Conservation (phyloP, 1,284 basidiomycete species). For the Spongispora temasekensis region DNA sequence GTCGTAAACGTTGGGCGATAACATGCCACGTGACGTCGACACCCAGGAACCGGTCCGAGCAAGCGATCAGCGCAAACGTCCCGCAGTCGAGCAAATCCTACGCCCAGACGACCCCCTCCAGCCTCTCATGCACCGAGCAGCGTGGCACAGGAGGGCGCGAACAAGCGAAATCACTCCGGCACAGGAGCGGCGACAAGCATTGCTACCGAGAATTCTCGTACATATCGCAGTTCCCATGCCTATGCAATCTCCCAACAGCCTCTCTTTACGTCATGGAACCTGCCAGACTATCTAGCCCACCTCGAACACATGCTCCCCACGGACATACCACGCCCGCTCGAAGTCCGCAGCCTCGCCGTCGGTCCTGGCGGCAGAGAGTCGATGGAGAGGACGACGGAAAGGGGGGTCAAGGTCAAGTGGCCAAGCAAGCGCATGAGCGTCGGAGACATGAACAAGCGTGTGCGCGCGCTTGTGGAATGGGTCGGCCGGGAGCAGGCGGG, state of each 20-base stretch:
- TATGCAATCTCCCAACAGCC: constrained; percentile 76
- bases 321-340: constrained; percentile 71
- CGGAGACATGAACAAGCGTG: constrained; percentile 96
- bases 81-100: constrained; percentile 48
- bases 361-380: constrained; percentile 42
- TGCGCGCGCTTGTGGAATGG: constrained; percentile 90
- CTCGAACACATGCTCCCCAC: constrained; percentile 84
- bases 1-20: constrained; percentile 6
- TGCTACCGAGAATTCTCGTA: constrained; percentile 44
- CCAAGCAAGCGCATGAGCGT: constrained; percentile 93
- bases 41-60: constrained; percentile 29
- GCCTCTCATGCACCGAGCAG: constrained; percentile 45
- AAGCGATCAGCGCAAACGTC: constrained; percentile 49
- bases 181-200: constrained; percentile 20
- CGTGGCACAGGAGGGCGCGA: constrained; percentile 45
- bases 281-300: constrained; percentile 93
- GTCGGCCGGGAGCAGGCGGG: constrained; percentile 83
- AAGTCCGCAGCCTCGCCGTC: constrained; percentile 58
- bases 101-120: constrained; percentile 48
- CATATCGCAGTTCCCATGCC: constrained; percentile 74
- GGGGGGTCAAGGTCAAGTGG: constrained; percentile 92
- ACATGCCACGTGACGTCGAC: constrained; percentile 39
- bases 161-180: constrained; percentile 47
- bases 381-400: constrained; percentile 69
- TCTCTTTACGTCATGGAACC: constrained; percentile 79